Base-by-base conservation (phyloP, 2,329 filamentous ascomycete species). In the Epichloe gansuensis region DNA sequence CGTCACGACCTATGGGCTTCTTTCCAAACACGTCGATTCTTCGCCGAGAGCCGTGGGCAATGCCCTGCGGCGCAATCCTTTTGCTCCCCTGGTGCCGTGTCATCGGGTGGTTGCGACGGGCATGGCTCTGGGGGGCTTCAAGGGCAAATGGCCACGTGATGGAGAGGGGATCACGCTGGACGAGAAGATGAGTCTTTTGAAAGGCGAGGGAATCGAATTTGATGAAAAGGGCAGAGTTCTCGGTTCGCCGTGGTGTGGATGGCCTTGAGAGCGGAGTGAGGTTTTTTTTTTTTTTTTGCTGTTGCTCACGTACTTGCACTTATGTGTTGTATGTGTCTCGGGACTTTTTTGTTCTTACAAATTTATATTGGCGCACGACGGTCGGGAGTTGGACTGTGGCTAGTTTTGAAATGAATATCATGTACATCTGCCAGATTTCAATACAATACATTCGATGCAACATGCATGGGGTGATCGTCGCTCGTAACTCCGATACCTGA, bases 51-150 rank as follows among this genome's bases (percentile, higher is more conserved):
- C 87, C 0, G 80, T 93, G 5, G 87, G 87, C 15, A 88, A 86
- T 54, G 87, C 87, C 2, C 73, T 94, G 62, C 77, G 85, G 17
- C 72, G 76, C 9, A 95, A 95, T 63, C 88, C 88, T 0, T 94
- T 91, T 60, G 88, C 89, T 13, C 88, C 89, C 0, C 76, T 80
- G 36, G 84, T 91, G 4, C 89, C 88, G 1, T 94, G 88, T 55
- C 88, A 94, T 66, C 77, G 89, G 9, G 84, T 91, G 23, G 78
- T 94, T 46, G 85, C 86, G 5, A 83, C 81, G 41, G 83, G 82
- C 49, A 83, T 86, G 12, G 73, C 74, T n/a, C 66, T 89, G 23
- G 85, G 85, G 85, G 84, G 84, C 0, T 88, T 87, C 71, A 81
- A 82, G 66, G 84, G 84, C 3, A 75, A 79, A 57, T 82, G 80